Conservation (phyloP, 768 basidiomycete species). For the Termitomyces sp. region DNA sequence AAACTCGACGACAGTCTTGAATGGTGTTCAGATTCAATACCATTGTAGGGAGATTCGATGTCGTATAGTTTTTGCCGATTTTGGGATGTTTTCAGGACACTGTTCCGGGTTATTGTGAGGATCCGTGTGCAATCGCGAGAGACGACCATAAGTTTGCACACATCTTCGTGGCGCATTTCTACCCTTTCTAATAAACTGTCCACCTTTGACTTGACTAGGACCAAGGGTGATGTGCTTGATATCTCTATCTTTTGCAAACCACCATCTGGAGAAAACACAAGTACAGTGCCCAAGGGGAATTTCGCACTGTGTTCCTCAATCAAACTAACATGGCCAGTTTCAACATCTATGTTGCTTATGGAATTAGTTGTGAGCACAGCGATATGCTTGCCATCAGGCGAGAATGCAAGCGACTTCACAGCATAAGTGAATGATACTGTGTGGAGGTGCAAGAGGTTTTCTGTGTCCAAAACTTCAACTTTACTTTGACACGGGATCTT, state of each 20-base stretch:
- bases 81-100: background rate
- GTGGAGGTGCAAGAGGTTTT: background rate
- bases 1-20: too few relatives aligned
- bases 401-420: background rate
- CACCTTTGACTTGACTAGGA: background rate
- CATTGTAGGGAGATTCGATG: background rate
- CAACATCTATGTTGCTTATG: background rate
- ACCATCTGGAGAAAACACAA: background rate
- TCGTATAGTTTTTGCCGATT: background rate
- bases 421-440: background rate
- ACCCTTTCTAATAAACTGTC: background rate
- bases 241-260: background rate
- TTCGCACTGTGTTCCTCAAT: background rate
- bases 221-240: background rate
- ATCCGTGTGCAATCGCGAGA: background rate
- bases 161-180: background rate
- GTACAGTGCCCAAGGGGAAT: background rate
- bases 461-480: background rate
- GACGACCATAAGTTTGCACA: background rate
- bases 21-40: too few relatives aligned
- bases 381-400: background rate
- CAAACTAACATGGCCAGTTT: background rate
- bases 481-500: background rate
- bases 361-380: background rate
- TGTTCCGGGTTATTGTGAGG: background rate